Evolutionary conservation across 73 alveolate genomes (phyloP).

Genomic region (Paramecium sonneborni): DNA sequence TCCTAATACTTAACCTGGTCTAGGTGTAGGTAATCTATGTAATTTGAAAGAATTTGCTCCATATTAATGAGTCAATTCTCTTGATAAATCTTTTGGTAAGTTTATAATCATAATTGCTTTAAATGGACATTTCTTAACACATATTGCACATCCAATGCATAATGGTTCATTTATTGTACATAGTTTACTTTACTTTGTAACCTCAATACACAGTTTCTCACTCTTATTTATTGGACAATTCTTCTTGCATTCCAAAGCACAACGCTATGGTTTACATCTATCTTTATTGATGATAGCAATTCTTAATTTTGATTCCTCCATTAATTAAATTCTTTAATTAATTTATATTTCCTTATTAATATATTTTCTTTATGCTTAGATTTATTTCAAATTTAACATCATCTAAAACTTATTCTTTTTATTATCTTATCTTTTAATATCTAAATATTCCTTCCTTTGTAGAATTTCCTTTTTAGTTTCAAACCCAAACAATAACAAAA

Average conservation of each 20-base stretch:
- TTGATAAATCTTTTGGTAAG: slow-evolving; percentile 94
- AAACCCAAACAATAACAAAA: too few relatives aligned
- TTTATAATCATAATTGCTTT: slow-evolving; percentile 94
- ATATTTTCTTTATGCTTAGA: neutral
- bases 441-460: neutral
- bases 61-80: slow-evolving; percentile 95
- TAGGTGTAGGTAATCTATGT: slow-evolving; percentile 98
- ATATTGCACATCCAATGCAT: slow-evolving; percentile 99
- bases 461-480: too few relatives aligned
- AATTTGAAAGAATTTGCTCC: slow-evolving; percentile 97
- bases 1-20: slow-evolving; percentile 97
- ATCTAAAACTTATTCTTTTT: neutral
- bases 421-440: neutral
- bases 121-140: slow-evolving; percentile 99
- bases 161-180: slow-evolving; percentile 71
- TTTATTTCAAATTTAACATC: neutral
- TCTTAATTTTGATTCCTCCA: slow-evolving; percentile 89
- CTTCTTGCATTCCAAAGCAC: slow-evolving; percentile 97
- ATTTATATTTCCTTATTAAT: neutral
- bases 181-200: slow-evolving; percentile 69
- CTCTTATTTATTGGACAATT: slow-evolving; percentile 97
- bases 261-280: slow-evolving; percentile 98
- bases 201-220: slow-evolving; percentile 96
- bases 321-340: slow-evolving; percentile 50
- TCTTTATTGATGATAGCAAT: slow-evolving; percentile 98